Base-by-base conservation (phyloP, 2,329 filamentous ascomycete genomes). In the Ascochyta viciae-villosae region DNA sequence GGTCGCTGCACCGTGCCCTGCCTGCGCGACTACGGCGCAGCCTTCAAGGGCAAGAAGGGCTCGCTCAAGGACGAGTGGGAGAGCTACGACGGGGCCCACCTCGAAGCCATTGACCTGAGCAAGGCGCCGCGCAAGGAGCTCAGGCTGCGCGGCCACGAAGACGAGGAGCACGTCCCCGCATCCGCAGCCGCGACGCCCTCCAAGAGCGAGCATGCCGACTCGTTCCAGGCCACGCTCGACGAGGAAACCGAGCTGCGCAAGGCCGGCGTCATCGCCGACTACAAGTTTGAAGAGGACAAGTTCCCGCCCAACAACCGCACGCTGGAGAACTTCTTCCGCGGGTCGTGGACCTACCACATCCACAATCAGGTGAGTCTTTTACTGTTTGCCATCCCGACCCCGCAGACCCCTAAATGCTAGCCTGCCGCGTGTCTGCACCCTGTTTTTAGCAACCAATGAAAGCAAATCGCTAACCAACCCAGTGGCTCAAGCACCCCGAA, bases 311-410 rank as follows among this genome's bases (percentile, higher is more conserved):
- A 81, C 58, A 85, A 85, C 63, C 77, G 83, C 35, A 84, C 81
- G 0, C 53, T 85, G 43, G 80, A 83, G 64, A 81, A 84, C 62
- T 85, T 85, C 70, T 84, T 85, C 73, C 75, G 79, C 6, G 83
- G 83, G 1, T 80, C 81, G 22, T 85, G 81, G 81, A 84, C 81
- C 26, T 85, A 85, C 65, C 83, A 85, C 65, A 80, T 84, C 56
- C 82, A 85, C 64, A 85, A 85, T 60, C 82, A 83, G 74, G 81
- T 83, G 70, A 70, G 78, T 26, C 29, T 31, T n/a, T n/a, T 19
- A 9, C 22, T 6, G 37, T 41, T 33, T 34, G 35, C 29, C 24
- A 40, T 26, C 10, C 26, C 47, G 47, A 53, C 41, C 46, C 42
- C 42, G 42, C 42, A 19, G 19, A 34, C 13, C 15, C 34, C 34